Conservation (phyloP, 139 green algal genomes). For the Chlorella sp. region DNA sequence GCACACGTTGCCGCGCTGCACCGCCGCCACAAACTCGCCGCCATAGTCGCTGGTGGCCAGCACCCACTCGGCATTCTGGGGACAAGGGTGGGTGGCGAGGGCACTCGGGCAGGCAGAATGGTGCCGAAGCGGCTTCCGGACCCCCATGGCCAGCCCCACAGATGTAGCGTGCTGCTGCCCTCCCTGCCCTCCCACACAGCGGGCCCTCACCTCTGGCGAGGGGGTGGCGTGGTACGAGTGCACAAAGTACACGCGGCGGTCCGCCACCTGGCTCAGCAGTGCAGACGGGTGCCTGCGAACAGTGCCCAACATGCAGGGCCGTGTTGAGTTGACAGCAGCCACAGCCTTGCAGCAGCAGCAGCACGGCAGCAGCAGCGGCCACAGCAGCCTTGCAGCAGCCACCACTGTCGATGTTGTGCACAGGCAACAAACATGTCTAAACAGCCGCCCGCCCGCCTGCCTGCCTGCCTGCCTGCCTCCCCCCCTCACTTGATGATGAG, state of each 20-base stretch:
- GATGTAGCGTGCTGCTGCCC: no score
- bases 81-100: neutral
- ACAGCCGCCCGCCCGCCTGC: no score
- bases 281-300: constrained; percentile 9
- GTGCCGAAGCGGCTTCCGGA: no score
- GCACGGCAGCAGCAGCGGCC: neutral
- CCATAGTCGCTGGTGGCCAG: constrained; percentile 92
- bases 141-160: no score
- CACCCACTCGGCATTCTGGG: constrained; percentile 92
- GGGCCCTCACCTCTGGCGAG: constrained; percentile 18
- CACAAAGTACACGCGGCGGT: constrained; percentile 96
- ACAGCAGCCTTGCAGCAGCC: no score
- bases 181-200: neutral
- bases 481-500: constrained; percentile 58
- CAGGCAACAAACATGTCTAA: no score
- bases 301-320: no score
- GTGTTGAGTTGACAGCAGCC: no score
- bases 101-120: no score
- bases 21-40: constrained; percentile 83
- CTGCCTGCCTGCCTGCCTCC: no score
- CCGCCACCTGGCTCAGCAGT: constrained; percentile 70
- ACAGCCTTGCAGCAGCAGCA: neutral
- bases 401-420: neutral
- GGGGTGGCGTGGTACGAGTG: constrained; percentile 91
- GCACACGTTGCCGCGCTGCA: constrained; percentile 84